Evolutionary conservation across 2,329 filamentous ascomycete species (phyloP).

Genomic region (Diaporthe australafricana): DNA sequence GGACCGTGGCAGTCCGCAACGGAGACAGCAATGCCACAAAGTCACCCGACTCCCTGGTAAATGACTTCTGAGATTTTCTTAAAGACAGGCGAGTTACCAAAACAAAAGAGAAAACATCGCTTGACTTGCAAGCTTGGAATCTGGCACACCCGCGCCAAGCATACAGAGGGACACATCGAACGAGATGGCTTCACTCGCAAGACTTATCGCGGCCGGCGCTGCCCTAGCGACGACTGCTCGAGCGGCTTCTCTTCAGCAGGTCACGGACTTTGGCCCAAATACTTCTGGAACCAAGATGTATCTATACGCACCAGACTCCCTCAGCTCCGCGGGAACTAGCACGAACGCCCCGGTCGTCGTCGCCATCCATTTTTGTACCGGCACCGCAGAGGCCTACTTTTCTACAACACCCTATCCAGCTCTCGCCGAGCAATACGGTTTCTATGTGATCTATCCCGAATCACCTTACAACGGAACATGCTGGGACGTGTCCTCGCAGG

Average conservation of each 20-base stretch:
- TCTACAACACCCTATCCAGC: conserved; percentile 62
- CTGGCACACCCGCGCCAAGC: neutral
- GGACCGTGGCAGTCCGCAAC: neutral
- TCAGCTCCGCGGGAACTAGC: conserved; percentile 46
- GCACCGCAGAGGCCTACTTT: conserved; percentile 57
- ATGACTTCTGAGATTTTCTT: neutral
- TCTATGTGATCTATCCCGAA: conserved; percentile 63
- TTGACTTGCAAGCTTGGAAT: neutral
- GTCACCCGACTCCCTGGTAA: neutral
- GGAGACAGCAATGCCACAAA: neutral
- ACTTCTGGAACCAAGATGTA: conserved; percentile 44
- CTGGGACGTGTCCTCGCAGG: conserved; percentile 69
- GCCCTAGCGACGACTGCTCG: conserved; percentile 37
- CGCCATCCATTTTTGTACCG: conserved; percentile 57
- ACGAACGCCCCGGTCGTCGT: conserved; percentile 60
- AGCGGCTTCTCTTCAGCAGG: conserved; percentile 44
- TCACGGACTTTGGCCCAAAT: conserved; percentile 46
- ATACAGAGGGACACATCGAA: neutral
- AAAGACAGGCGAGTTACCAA: neutral
- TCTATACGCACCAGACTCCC: conserved; percentile 49
- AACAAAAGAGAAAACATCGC: neutral
- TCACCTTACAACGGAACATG: conserved; percentile 58
- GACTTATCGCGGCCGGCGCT: conserved; percentile 40
- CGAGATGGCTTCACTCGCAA: conserved; percentile 40
- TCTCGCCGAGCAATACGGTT: conserved; percentile 65